Evolutionary conservation across 2,329 filamentous ascomycete genomes (phyloP).

Genomic region (Neospermospora avenae): DNA sequence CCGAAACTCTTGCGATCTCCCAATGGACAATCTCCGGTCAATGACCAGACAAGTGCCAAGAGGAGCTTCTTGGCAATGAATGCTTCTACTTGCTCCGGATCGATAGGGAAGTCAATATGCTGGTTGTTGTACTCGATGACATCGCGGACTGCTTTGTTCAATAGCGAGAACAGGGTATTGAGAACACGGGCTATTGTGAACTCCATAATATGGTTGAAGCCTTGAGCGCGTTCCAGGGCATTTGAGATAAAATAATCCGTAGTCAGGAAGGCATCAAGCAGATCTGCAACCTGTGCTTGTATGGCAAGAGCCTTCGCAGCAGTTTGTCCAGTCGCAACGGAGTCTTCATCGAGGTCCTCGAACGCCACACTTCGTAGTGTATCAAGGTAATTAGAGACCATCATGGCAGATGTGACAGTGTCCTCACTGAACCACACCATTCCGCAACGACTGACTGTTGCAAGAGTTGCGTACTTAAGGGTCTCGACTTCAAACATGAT

Average conservation of each 20-base stretch:
- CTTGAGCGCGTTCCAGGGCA: constrained; percentile 70
- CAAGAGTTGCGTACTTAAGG: constrained; percentile 92
- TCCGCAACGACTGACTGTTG: constrained; percentile 98
- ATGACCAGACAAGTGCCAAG: constrained; percentile 88
- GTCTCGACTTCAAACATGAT: constrained; percentile 99
- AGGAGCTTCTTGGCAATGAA: constrained; percentile 94
- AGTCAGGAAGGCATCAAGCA: constrained; percentile 72
- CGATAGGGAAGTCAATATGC: constrained; percentile 89
- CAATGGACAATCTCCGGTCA: constrained; percentile 92
- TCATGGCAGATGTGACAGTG: constrained; percentile 88
- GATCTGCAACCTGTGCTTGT: constrained; percentile 75
- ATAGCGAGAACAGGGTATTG: constrained; percentile 87
- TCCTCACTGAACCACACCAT: constrained; percentile 99
- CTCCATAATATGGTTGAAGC: constrained; percentile 96
- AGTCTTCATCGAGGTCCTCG: constrained; percentile 94
- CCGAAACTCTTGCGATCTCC: constrained; percentile 85
- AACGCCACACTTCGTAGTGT: constrained; percentile 79
- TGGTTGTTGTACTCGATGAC: constrained; percentile 95
- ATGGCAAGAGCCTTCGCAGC: constrained; percentile 75
- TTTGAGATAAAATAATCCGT: constrained; percentile 78
- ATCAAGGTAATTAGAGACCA: constrained; percentile 88
- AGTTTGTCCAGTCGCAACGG: constrained; percentile 69
- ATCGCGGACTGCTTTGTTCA: constrained; percentile 91
- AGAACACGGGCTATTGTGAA: constrained; percentile 89
- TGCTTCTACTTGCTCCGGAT: constrained; percentile 82